phyloP scores from a whole-genome alignment of 2,329 filamentous ascomycete species.

The Aspergillus neotritici region DNA sequence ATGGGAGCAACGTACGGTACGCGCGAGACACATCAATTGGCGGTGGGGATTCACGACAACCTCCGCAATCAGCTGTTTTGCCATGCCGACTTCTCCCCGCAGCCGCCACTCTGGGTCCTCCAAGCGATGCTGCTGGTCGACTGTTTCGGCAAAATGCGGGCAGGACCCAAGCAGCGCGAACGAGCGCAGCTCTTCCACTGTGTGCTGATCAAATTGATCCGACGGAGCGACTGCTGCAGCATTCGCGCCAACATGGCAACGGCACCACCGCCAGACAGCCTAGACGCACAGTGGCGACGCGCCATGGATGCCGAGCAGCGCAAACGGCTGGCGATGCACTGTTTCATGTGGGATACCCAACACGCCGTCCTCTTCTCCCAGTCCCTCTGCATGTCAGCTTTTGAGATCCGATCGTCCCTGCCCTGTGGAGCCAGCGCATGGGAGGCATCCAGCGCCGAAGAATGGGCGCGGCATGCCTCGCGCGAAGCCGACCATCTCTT shows the following conservation, averaged over 20 bases:
- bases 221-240: conserved; percentile 48
- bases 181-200: conserved; percentile 58
- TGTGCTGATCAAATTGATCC: conserved; percentile 50
- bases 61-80: conserved; percentile 56
- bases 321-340: conserved; percentile 55
- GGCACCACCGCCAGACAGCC: conserved; percentile 30
- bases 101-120: conserved; percentile 57
- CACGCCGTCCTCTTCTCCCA: conserved; percentile 62
- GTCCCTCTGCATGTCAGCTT: conserved; percentile 61
- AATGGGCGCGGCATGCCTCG: conserved; percentile 45
- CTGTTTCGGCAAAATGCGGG: conserved; percentile 59
- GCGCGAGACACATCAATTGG: conserved; percentile 55
- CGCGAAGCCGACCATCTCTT: conserved; percentile 41
- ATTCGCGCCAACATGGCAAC: conserved; percentile 35
- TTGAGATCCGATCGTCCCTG: conserved; percentile 54
- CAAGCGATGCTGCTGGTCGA: conserved; percentile 59
- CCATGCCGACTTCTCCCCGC: conserved; percentile 52
- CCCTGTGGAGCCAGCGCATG: conserved; percentile 53
- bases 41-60: conserved; percentile 58
- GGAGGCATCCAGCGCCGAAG: conserved; percentile 52
- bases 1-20: conserved; percentile 59
- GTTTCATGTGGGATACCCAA: conserved; percentile 63
- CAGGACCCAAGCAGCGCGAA: conserved; percentile 59
- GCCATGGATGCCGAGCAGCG: conserved; percentile 55
- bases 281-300: conserved; percentile 47